Percentiles rank a stretch among this genome's conserved stretches.
Conservation (phyloP, 2,329 filamentous ascomycete species). For the Ophiostoma perfectum region DNA sequence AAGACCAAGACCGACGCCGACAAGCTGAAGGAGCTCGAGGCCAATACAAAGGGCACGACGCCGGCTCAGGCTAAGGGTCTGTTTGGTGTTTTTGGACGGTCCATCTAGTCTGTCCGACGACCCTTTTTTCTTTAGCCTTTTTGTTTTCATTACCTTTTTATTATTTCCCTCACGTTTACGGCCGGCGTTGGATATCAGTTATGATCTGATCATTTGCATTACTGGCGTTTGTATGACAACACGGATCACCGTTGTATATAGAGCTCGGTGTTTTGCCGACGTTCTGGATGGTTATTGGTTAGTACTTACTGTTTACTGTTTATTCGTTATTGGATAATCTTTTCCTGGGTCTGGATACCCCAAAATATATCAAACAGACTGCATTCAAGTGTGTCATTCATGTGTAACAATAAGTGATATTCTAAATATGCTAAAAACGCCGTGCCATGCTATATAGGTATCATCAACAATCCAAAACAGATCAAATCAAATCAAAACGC, state of each 20-base stretch:
- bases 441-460: neutral
- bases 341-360: neutral
- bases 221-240: constrained; percentile 12
- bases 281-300: no score
- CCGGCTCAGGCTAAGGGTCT: no score
- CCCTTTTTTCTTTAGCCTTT: neutral
- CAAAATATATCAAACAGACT: constrained; percentile 2
- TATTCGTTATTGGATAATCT: neutral
- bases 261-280: neutral
- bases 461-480: neutral
- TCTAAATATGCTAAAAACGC: constrained; percentile 3
- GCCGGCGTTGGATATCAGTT: neutral
- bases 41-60: no score
- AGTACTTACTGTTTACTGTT: neutral
- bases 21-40: neutral
- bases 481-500: neutral
- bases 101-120: neutral
- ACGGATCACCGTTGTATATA: constrained; percentile 4
- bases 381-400: neutral
- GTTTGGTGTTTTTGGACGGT: no score
- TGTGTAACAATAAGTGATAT: no score
- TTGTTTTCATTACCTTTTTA: neutral
- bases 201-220: neutral
- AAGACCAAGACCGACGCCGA: neutral
- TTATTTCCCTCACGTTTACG: neutral